Conservation (phyloP, 352 stramenopile species). For the Globisporangium irregulare region DNA sequence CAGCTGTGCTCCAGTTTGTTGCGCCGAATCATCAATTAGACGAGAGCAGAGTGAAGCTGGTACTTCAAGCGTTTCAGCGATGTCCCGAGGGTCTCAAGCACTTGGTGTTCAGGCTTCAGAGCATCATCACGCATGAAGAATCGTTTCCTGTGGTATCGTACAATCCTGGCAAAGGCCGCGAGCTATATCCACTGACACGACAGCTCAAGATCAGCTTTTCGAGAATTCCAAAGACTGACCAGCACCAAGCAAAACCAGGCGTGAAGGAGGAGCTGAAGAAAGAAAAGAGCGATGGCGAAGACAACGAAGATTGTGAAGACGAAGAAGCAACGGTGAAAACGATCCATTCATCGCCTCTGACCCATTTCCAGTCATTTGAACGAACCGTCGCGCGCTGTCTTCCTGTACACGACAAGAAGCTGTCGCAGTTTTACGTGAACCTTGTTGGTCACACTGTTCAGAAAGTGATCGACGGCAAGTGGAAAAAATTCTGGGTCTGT, state of each 20-base stretch:
- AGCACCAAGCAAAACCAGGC: not conserved
- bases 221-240: not conserved
- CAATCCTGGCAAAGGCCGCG: conserved; percentile 59
- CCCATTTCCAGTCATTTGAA: conserved; percentile 87
- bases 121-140: conserved; percentile 76
- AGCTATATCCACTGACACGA: conserved; percentile 73
- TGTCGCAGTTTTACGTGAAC: conserved; percentile 58
- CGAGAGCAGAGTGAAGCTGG: conserved; percentile 26
- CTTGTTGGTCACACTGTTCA: conserved; percentile 70
- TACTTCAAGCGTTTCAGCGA: conserved; percentile 49
- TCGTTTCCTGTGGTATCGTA: conserved; percentile 59
- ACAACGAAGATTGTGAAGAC: conserved; percentile 3
- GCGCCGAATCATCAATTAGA: conserved; percentile 32
- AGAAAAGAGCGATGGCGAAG: not conserved
- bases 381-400: conserved; percentile 67
- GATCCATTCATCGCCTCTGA: conserved; percentile 73
- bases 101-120: conserved; percentile 60
- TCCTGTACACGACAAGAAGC: conserved; percentile 43
- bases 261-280: not conserved
- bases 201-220: conserved; percentile 59
- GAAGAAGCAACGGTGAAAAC: conserved; percentile 25
- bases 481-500: conserved; percentile 68
- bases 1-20: conserved; percentile 57
- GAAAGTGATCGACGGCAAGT: conserved; percentile 79
- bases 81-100: conserved; percentile 50